Base-by-base conservation (phyloP, 768 basidiomycete genomes). In the Russula lepida region DNA sequence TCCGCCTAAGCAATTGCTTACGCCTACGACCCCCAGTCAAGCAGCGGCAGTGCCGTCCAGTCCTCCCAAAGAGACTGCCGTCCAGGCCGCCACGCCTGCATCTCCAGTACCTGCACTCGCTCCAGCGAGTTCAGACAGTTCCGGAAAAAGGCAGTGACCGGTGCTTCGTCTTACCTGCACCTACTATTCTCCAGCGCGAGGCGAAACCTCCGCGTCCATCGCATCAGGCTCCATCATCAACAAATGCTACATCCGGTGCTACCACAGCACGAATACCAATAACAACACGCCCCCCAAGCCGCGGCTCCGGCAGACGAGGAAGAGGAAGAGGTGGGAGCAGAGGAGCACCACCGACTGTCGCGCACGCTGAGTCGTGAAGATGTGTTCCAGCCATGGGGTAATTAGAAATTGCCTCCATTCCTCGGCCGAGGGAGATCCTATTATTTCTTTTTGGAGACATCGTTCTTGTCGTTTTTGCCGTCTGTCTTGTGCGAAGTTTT, bases 91-190 rank as follows among this genome's bases (percentile, higher is more conserved):
- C 1, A 35, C 66, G 17, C 37, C 56, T 6, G 46, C 61, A 19
- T 28, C 66, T 1, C 23, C 71, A 3, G 39, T 63, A 0, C 60
- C 74, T 8, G 57, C 68, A 13, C 54, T 44, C 28, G 7, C 54
- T 43, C 41, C 54, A 4, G 54, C 41, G 21, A 44, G 28, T 15
- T 50, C 76, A 2, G 78, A 81, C 25, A 77, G 82, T 33, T 64
- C 71, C 17, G 49, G 50, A 13, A 60, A 56, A 28, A 46, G 63
- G 11, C 0, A 48, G 5, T 80, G 86, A 6, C 85, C 85, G 1
- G 76, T 85, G 11, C 72, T 89, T 33, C 35, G 57, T 65, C 21
- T 64, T 60, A 28, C 58, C 52, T 57, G 70, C 63, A 56, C 66
- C 55, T 13, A 64, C 62, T 35, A 72, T 70, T 6, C 47, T 72